A percentile compares a stretch with the other conserved stretches of the same genome.
These are phyloP conservation scores for Suillus spraguei DNA, from an alignment of 768 basidiomycete genomes.

Conservation along the genomic window DNA sequence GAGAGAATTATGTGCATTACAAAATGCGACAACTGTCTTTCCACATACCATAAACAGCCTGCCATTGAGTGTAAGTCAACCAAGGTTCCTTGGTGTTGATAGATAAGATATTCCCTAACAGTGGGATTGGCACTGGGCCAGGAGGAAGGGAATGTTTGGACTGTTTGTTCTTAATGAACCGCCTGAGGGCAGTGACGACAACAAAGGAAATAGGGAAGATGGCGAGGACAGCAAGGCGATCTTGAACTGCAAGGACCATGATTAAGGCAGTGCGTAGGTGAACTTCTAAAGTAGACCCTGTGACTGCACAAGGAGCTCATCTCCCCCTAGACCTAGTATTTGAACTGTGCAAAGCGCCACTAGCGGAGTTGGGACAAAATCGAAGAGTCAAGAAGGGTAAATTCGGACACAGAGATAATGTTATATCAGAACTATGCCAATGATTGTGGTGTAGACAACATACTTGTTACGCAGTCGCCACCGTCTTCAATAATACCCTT, in stretches of 20 bases:
- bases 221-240: not conserved
- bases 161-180: slow-evolving; percentile 9
- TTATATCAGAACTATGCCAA: not conserved
- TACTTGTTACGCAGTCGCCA: too few species aligned
- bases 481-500: not conserved
- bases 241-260: not conserved
- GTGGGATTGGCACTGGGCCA: slow-evolving; percentile 47
- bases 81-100: slow-evolving; percentile 8
- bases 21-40: too few species aligned
- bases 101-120: slow-evolving; percentile 21
- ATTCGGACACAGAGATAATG: not conserved
- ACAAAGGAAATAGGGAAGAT: not conserved
- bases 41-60: slow-evolving; percentile 8
- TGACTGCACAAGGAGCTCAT: too few species aligned
- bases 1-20: not conserved
- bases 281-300: not conserved
- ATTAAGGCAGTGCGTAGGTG: not conserved
- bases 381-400: not conserved
- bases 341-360: not conserved
- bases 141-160: slow-evolving; percentile 36
- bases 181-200: not conserved
- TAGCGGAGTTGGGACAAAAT: not conserved
- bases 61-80: slow-evolving; percentile 7
- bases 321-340: not conserved
- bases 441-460: not conserved